phyloP scores from a whole-genome alignment of 352 stramenopile genomes.

The Pythium phragmitis region DNA sequence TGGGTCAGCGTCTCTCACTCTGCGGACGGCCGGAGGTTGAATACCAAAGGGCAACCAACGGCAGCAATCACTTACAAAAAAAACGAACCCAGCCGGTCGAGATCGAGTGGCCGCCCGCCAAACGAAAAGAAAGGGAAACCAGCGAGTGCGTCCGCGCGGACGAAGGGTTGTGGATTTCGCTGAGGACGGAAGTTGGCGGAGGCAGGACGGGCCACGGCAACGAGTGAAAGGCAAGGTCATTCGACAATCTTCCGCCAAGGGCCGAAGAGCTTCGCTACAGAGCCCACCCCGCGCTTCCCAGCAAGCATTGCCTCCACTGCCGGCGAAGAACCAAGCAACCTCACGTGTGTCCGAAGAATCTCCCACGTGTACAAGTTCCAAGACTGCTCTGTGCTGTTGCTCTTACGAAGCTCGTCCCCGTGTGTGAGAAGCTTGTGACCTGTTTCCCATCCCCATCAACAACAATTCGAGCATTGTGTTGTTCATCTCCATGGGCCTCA shows the following conservation, averaged over 20 bases:
- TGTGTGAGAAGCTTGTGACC: conserved; percentile 16
- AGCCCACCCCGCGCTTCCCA: not conserved
- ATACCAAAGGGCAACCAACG: conserved; percentile 27
- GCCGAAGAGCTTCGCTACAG: conserved; percentile 6
- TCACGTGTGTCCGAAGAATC: not conserved
- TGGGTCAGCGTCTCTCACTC: conserved; percentile 25
- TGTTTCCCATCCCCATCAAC: not conserved
- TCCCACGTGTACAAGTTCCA: conserved; percentile 1
- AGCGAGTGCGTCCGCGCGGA: conserved; percentile 13
- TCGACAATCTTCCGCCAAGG: conserved; percentile 21
- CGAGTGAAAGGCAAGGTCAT: conserved; percentile 9
- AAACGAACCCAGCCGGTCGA: conserved; percentile 25
- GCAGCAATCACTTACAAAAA: conserved; percentile 7
- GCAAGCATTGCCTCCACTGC: not conserved
- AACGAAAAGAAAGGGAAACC: conserved; percentile 14
- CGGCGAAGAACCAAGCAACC: not conserved
- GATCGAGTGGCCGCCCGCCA: conserved; percentile 8
- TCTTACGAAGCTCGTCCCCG: not conserved
- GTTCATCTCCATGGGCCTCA: conserved; percentile 28
- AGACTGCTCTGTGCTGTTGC: not conserved
- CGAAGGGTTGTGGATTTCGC: conserved; percentile 8
- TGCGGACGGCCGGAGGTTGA: conserved; percentile 12
- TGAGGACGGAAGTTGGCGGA: not conserved
- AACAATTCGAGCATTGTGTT: conserved; percentile 5
- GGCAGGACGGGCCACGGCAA: not conserved